phyloP scores from a whole-genome alignment of 1,139 yeast genomes.

The Entelexis paramagnoliae region DNA sequence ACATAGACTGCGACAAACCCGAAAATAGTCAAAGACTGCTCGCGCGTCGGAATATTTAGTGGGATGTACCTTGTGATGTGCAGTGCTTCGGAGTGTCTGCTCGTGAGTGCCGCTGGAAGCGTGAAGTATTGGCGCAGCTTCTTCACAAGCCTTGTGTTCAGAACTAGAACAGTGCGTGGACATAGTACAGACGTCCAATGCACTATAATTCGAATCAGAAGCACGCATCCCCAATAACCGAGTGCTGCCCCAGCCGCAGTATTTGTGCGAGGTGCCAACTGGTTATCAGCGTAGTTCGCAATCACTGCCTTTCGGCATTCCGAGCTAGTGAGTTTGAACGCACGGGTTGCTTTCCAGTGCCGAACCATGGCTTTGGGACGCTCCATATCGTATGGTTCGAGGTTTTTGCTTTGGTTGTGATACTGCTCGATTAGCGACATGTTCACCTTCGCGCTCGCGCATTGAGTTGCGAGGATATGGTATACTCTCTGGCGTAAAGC shows the following conservation, averaged over 20 bases:
- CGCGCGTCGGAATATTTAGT: background rate
- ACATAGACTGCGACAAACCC: slow-evolving; percentile 24
- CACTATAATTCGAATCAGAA: slow-evolving; percentile 16
- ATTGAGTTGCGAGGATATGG: background rate
- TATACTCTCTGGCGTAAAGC: background rate
- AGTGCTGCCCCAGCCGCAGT: slow-evolving; percentile 11
- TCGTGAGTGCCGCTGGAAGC: background rate
- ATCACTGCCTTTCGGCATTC: slow-evolving; percentile 10
- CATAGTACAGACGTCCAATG: slow-evolving; percentile 18
- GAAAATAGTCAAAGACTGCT: slow-evolving; percentile 26
- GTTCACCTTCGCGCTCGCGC: background rate
- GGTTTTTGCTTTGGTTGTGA: background rate
- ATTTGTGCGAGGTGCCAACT: background rate
- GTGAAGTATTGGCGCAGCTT: slow-evolving; percentile 19
- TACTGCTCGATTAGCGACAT: background rate
- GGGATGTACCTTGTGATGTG: background rate
- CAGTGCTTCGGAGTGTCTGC: background rate
- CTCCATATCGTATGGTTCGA: slow-evolving; percentile 1
- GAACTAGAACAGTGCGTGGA: background rate
- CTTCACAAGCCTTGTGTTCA: slow-evolving; percentile 27
- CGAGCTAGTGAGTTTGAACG: slow-evolving; percentile 7
- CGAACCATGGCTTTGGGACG: background rate
- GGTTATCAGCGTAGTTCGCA: background rate
- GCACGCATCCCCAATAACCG: slow-evolving; percentile 23
- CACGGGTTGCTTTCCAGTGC: slow-evolving; percentile 13